Percentiles rank a stretch among this genome's conserved stretches.
Evolutionary conservation across 78 protist genomes (phyloP).

Genomic region (Chrysochromulina tobinii): DNA sequence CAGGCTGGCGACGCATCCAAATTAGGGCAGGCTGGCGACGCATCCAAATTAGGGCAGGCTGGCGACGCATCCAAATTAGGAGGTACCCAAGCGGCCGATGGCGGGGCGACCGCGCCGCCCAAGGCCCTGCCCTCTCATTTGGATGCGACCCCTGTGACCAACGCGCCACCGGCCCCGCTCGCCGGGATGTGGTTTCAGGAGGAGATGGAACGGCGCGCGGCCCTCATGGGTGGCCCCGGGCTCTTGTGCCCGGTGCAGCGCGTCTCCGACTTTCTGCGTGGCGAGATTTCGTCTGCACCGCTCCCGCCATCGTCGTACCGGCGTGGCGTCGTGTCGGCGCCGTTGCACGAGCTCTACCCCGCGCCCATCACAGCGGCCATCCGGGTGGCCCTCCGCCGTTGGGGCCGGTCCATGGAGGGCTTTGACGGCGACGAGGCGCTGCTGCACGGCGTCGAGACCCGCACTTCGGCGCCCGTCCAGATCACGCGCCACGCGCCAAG

Average conservation of each 20-base stretch:
- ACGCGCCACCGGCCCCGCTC: neutral
- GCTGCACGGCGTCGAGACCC: constrained; percentile 52
- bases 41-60: neutral
- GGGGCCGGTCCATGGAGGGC: neutral
- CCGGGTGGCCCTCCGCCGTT: neutral
- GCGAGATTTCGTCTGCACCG: neutral
- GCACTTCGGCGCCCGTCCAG: constrained; percentile 14
- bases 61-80: neutral
- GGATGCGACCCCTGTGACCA: too few relatives aligned
- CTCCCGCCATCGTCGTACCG: constrained; percentile 31
- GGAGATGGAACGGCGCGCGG: constrained; percentile 25
- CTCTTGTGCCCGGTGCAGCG: constrained; percentile 29
- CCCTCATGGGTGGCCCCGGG: neutral
- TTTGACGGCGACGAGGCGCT: neutral
- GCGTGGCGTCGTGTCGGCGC: constrained; percentile 8
- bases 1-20: neutral
- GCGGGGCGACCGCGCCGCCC: neutral
- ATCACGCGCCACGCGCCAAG: too few relatives aligned
- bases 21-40: neutral
- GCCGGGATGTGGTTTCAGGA: constrained; percentile 20
- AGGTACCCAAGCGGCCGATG: too few relatives aligned
- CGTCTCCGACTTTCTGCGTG: constrained; percentile 18
- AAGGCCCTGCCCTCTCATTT: too few relatives aligned
- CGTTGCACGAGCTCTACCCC: constrained; percentile 18
- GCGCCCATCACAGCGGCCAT: neutral